Base-by-base conservation (phyloP, 78 protist species). In the Dictyostelium citrinum region DNA sequence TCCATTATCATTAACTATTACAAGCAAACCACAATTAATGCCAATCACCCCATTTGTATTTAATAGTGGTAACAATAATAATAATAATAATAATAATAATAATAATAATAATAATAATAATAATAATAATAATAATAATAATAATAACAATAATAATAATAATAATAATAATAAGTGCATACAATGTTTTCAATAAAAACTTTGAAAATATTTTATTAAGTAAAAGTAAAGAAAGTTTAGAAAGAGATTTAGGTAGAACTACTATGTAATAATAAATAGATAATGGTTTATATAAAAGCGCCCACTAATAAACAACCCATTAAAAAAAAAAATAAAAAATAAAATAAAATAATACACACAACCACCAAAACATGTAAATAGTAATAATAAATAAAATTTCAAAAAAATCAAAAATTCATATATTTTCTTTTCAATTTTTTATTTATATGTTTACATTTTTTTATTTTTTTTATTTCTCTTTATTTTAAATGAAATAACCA, bases 111-210 rank as follows among this genome's bases (percentile, higher is more conserved):
- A 71, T 46, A 12, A 35, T 51, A 22, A 58, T 74, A 17, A 49
- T 49, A 49, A 49, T 55, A 55, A 55, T 55, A 55, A 55, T 55
- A 20, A 3, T 55, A 20, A 4, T 55, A 55, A 55, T 55, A 55
- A 55, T 27, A 3, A 12, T 60, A 6, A 39, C 29, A 27, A 49
- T 84, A 24, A 84, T 71, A 41, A 70, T 84, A 6, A 72, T 33
- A 10, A n/a, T 55, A 22, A 51, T 51, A 17, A 17, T 51, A 51
- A 17, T 84, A 33, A 84, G 91, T 74, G 91, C 91, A 29, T 84
- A 84, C 55, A 72, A 70, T 51, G 91, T 84, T 33, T 84, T 84
- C 76, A 84, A 84, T 72, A 70, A 84, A 37, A 74, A 74, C 33
- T 64, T 64, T 64, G 72, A 64, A 64, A 64, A 29, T 27, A 64